phyloP scores from a whole-genome alignment of 2,329 filamentous ascomycete species.

The Penicillium hesseltinei region DNA sequence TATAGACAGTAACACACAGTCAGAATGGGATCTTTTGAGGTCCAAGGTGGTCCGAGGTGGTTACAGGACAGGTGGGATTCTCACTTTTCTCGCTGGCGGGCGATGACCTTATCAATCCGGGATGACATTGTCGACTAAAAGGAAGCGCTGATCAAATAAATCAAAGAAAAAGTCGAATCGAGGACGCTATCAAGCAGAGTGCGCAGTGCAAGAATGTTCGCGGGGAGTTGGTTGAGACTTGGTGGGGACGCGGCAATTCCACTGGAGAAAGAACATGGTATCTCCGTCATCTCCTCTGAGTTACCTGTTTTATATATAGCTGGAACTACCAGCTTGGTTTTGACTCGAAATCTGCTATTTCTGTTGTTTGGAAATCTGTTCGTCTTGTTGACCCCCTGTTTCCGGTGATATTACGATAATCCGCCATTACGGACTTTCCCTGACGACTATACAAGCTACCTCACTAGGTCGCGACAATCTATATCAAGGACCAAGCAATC shows the following conservation, averaged over 20 bases:
- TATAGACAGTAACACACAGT: conserved; percentile 33
- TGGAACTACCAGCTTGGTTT: background rate
- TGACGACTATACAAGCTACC: background rate
- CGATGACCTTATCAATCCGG: conserved; percentile 67
- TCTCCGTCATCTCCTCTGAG: conserved; percentile 1
- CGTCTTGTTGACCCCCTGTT: background rate
- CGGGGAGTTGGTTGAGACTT: conserved; percentile 18
- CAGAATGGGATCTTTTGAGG: conserved; percentile 8
- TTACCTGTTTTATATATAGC: background rate
- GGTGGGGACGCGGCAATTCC: conserved; percentile 18
- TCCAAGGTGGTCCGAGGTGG: background rate
- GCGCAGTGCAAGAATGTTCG: conserved; percentile 12
- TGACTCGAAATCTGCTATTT: background rate
- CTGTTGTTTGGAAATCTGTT: background rate
- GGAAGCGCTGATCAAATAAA: background rate
- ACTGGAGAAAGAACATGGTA: background rate
- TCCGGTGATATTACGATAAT: background rate
- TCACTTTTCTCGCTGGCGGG: conserved; percentile 74
- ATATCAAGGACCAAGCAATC: background rate
- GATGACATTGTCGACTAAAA: conserved; percentile 37
- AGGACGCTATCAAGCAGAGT: conserved; percentile 1
- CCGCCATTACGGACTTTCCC: background rate
- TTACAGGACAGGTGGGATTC: conserved; percentile 9
- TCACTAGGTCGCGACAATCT: background rate
- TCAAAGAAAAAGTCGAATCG: background rate